A percentile compares a stretch with the other conserved stretches of the same genome.
Evolutionary conservation across 225 moss, liverwort and hornwort species (phyloP).

Genomic region (Antitrichia curtipendula): DNA sequence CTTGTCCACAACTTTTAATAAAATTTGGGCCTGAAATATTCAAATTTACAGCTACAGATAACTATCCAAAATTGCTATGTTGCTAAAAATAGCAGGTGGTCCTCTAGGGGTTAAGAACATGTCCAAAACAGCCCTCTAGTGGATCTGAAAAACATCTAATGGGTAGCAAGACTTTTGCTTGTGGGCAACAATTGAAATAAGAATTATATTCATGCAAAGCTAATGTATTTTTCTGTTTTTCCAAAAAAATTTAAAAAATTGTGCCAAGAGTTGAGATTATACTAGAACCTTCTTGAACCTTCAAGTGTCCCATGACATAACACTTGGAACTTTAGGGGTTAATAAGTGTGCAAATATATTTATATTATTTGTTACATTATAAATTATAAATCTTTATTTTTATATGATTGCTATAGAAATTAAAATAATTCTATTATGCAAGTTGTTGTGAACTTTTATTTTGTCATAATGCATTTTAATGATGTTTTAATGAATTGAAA

Average conservation of each 20-base stretch:
- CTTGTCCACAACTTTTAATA: no score
- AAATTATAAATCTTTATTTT: background rate
- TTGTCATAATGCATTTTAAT: background rate
- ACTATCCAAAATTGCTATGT: no score
- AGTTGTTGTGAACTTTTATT: background rate
- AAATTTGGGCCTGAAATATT: no score
- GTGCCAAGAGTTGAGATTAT: background rate
- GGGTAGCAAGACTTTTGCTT: background rate
- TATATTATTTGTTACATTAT: background rate
- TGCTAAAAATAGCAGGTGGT: no score
- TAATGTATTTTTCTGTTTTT: background rate
- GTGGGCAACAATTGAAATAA: background rate
- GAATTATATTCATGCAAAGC: background rate
- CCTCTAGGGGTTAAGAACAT: no score
- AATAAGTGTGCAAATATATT: background rate
- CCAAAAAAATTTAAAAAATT: background rate
- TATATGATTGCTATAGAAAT: background rate
- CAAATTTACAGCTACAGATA: no score
- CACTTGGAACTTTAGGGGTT: background rate
- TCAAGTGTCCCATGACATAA: accelerated
- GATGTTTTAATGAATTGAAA: background rate
- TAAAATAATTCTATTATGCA: background rate
- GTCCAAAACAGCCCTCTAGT: no score
- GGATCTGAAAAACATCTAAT: no score
- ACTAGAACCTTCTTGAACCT: background rate